Base-by-base conservation (phyloP, 495 filamentous ascomycete species). In the Penicillium cosmopolitanum region DNA sequence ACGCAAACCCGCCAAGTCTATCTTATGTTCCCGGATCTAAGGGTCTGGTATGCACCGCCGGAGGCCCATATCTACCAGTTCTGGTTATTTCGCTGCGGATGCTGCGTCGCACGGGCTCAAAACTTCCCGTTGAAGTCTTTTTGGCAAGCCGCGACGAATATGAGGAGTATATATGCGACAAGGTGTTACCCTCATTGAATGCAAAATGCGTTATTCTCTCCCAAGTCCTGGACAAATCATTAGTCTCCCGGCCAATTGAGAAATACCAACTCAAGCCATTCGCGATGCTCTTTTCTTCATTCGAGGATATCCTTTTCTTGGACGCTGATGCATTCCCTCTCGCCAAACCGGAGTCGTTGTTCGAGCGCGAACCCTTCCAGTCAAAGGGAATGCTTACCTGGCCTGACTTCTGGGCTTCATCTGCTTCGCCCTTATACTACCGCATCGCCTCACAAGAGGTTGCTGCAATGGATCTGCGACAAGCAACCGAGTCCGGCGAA, bases 241-340 rank as follows among this genome's bases (percentile, higher is more conserved):
- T 67, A 1, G 59, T 59, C 18, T 31, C 48, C 18, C 47, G 64
- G 19, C 53, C 72, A 19, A 71, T 77, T 40, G 53, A 69, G 35
- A 74, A 76, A 42, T 86, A 77, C 64, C 83, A 86, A 57, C 77
- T 80, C 65, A 86, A 86, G 62, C 63, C 73, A 5, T 76, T 84
- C 23, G 76, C 83, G 28, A 79, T 86, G 60, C 54, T 85, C 9
- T 82, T 84, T 59, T 84, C 79, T 7, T 77, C 76, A 7, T 86
- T 85, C 52, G 75, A 82, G 57, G 70, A 81, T 57, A 74, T 86
- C 13, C 71, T 86, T 28, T 85, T 84, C 59, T 71, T 85, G 19
- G 83, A 86, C 61, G 76, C 79, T 31, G 82, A 85, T 53, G 68
- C 70, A 13, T 80, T 84, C 57, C 25, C 25, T 28, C 25, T 28